Evolutionary conservation across 768 basidiomycete genomes (phyloP).

Genomic region (Amanita muscaria): DNA sequence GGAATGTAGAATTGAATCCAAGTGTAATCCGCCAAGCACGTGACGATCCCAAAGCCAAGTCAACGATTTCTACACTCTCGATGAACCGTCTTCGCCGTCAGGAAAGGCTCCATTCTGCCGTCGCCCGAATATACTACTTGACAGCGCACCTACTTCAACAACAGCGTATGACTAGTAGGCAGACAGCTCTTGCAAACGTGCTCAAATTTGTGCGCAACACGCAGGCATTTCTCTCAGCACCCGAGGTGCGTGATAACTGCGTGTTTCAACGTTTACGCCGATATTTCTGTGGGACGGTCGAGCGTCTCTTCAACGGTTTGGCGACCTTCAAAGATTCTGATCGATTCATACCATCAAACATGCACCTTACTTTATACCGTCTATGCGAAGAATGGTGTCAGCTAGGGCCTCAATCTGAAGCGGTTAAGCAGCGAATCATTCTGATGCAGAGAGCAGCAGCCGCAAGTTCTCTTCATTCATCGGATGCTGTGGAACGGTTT

Average conservation of each 20-base stretch:
- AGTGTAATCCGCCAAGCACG: constrained; percentile 49
- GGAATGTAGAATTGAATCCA: constrained; percentile 25
- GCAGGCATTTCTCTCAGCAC: constrained; percentile 62
- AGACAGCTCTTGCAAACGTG: constrained; percentile 68
- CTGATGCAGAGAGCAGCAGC: constrained; percentile 62
- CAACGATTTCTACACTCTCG: constrained; percentile 24
- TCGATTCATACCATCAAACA: constrained; percentile 63
- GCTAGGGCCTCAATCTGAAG: constrained; percentile 65
- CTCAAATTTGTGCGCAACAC: constrained; percentile 84
- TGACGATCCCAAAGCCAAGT: constrained; percentile 51
- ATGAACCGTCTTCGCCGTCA: constrained; percentile 59
- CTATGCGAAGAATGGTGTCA: constrained; percentile 94
- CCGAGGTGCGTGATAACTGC: constrained; percentile 67
- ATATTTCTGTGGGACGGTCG: constrained; percentile 86
- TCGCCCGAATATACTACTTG: constrained; percentile 82
- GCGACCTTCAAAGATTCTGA: constrained; percentile 66
- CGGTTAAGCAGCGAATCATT: constrained; percentile 58
- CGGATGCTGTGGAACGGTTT: constrained; percentile 48
- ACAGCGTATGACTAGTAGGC: constrained; percentile 57
- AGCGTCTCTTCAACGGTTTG: constrained; percentile 75
- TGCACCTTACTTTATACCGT: constrained; percentile 72
- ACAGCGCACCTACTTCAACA: constrained; percentile 72
- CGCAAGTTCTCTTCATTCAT: constrained; percentile 42
- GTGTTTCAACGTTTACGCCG: constrained; percentile 75
- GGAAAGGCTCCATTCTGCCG: constrained; percentile 75